Evolutionary conservation across 257 asterid species (phyloP).

Genomic region (Forsythia suspensa): DNA sequence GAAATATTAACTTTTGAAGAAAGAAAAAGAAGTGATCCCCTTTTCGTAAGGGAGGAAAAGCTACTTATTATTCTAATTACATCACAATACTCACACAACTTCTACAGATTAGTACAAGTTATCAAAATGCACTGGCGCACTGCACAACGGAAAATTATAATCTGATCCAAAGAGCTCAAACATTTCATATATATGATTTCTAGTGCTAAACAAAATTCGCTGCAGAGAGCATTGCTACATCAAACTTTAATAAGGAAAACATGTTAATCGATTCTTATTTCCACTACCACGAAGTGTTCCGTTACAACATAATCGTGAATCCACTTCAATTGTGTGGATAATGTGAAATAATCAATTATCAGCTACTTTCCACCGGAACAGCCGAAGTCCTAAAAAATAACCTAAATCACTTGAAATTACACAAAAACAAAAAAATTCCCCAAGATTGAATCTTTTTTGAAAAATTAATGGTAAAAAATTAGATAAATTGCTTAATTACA

Average conservation of each 20-base stretch:
- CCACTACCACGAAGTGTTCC: too few species aligned
- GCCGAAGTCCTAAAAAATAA: neutral
- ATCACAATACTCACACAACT: too few species aligned
- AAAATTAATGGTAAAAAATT: neutral
- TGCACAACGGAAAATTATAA: too few species aligned
- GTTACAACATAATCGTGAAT: neutral
- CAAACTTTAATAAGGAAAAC: neutral
- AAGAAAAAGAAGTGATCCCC: neutral
- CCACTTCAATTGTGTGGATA: neutral
- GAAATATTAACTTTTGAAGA: neutral
- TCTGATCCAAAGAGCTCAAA: too few species aligned
- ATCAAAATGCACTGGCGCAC: too few species aligned
- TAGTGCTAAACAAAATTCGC: neutral
- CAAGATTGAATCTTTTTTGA: neutral
- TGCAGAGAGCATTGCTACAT: neutral
- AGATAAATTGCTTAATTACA: neutral
- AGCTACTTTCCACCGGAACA: too few species aligned
- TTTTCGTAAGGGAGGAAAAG: neutral
- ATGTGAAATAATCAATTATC: neutral
- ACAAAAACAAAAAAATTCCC: neutral
- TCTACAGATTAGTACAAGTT: too few species aligned
- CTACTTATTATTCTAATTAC: neutral
- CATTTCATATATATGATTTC: too few species aligned
- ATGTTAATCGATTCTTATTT: neutral
- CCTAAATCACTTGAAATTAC: slow-evolving; percentile 11